These are phyloP conservation scores for Podaxis sp. DNA, from an alignment of 768 basidiomycete genomes.

Conservation along the genomic window DNA sequence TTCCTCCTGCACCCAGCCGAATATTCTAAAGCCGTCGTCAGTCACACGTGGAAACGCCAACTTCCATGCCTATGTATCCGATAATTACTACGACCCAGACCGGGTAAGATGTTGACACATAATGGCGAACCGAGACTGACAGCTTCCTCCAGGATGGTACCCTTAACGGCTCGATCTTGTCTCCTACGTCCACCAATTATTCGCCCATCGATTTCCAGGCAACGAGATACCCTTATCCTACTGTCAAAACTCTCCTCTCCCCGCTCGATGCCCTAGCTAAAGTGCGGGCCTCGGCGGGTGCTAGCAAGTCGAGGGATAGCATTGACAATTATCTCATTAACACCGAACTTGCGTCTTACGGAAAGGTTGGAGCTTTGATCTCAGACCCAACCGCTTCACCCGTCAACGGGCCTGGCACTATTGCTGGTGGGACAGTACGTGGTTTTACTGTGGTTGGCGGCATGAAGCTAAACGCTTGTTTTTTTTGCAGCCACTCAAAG, in stretches of 20 bases:
- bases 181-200: conserved; percentile 29
- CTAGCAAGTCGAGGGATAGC: conserved; percentile 32
- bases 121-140: not conserved
- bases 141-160: conserved; percentile 25
- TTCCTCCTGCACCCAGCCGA: no score
- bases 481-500: conserved; percentile 23
- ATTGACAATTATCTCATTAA: conserved; percentile 34
- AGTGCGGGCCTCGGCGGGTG: conserved; percentile 30
- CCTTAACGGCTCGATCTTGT: conserved; percentile 29
- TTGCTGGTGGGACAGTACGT: conserved; percentile 32
- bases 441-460: not conserved
- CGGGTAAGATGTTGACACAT: not conserved
- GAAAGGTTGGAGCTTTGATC: conserved; percentile 33
- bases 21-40: not conserved
- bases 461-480: not conserved
- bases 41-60: conserved; percentile 37
- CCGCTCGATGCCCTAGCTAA: conserved; percentile 30
- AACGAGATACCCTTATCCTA: conserved; percentile 30
- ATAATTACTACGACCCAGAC: conserved; percentile 35
- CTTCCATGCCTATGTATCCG: conserved; percentile 35
- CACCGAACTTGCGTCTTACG: conserved; percentile 31
- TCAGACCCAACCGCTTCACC: conserved; percentile 27
- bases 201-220: conserved; percentile 33
- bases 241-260: conserved; percentile 28
- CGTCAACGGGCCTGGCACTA: conserved; percentile 31